Percentiles rank a stretch among this genome's conserved stretches.
These are phyloP conservation scores for Calonectria pteridis DNA, from an alignment of 2,329 filamentous ascomycete genomes.

Conservation along the genomic window DNA sequence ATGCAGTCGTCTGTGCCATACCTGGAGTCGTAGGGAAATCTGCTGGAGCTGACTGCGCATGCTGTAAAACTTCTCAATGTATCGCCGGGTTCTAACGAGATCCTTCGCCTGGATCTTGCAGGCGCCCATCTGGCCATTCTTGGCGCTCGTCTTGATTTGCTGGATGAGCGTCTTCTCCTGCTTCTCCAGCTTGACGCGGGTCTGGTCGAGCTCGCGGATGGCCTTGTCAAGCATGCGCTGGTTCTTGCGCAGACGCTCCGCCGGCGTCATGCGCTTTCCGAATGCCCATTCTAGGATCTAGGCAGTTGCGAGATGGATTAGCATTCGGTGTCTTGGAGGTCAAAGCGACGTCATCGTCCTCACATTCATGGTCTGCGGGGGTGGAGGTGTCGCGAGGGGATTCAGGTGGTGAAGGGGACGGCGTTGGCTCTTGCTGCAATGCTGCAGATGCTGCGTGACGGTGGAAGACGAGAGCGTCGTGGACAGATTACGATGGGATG, in stretches of 20 bases:
- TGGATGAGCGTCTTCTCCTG: conserved; percentile 97
- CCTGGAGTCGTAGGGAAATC: conserved; percentile 94
- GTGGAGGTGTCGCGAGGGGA: conserved; percentile 18
- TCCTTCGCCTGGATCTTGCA: conserved; percentile 99
- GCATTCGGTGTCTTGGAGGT: conserved; percentile 31
- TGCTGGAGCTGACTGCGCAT: conserved; percentile 98
- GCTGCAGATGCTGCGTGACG: neutral
- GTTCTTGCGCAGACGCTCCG: conserved; percentile 91
- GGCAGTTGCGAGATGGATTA: conserved; percentile 28
- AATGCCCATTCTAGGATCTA: conserved; percentile 99
- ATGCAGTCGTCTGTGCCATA: conserved; percentile 50
- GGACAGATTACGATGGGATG: conserved; percentile 10
- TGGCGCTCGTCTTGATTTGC: conserved; percentile 98
- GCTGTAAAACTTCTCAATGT: conserved; percentile 97
- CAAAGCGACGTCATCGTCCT: conserved; percentile 37
- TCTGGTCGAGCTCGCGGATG: conserved; percentile 94
- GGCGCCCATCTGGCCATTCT: conserved; percentile 98
- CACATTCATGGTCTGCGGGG: conserved; percentile 46
- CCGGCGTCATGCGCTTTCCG: conserved; percentile 98
- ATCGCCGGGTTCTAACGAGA: conserved; percentile 90
- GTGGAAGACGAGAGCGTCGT: neutral
- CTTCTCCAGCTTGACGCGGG: conserved; percentile 95
- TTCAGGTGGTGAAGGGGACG: neutral
- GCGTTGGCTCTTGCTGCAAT: neutral
- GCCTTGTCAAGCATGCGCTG: conserved; percentile 98